These are phyloP conservation scores for Yarrowia alimentaria DNA, from an alignment of 805 yeast genomes.

Conservation along the genomic window DNA sequence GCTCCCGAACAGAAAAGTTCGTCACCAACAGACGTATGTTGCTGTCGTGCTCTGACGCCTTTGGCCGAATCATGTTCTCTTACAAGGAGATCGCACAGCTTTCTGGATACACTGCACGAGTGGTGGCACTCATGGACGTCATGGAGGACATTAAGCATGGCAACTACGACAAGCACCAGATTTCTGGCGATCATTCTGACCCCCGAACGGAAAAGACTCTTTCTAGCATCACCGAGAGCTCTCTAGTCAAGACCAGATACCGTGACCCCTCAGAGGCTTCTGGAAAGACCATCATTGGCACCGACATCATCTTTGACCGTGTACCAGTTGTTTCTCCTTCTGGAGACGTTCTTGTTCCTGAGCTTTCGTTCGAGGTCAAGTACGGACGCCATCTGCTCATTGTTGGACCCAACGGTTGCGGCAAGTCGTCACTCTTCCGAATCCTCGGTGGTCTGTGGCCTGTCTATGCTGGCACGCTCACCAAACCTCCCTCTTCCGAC, in stretches of 20 bases:
- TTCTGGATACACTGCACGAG: conserved; percentile 75
- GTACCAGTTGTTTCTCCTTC: conserved; percentile 87
- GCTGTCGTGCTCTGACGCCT: conserved; percentile 79
- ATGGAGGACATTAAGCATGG: conserved; percentile 52
- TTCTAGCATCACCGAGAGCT: conserved; percentile 3
- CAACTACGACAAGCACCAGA: conserved; percentile 37
- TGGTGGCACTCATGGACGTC: conserved; percentile 64
- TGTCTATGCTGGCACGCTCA: conserved; percentile 54
- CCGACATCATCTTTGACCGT: conserved; percentile 62
- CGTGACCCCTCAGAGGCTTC: conserved; percentile 28
- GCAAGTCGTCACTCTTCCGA: conserved; percentile 88
- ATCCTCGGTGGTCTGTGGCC: conserved; percentile 95
- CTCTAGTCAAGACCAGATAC: conserved; percentile 17
- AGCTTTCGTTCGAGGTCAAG: conserved; percentile 66
- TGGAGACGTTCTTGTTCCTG: conserved; percentile 65
- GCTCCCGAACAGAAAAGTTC: conserved; percentile 65
- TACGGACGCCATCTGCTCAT: conserved; percentile 83
- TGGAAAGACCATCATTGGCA: conserved; percentile 46
- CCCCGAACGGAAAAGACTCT: conserved; percentile 31
- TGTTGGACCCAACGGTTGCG: conserved; percentile 96
- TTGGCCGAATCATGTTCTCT: conserved; percentile 81
- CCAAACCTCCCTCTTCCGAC: conserved; percentile 61
- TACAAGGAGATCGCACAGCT: conserved; percentile 81
- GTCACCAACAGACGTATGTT: conserved; percentile 83
- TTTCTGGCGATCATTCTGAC: conserved; percentile 31